phyloP scores from a whole-genome alignment of 1,284 basidiomycete species.

The Ustilago nuda region DNA sequence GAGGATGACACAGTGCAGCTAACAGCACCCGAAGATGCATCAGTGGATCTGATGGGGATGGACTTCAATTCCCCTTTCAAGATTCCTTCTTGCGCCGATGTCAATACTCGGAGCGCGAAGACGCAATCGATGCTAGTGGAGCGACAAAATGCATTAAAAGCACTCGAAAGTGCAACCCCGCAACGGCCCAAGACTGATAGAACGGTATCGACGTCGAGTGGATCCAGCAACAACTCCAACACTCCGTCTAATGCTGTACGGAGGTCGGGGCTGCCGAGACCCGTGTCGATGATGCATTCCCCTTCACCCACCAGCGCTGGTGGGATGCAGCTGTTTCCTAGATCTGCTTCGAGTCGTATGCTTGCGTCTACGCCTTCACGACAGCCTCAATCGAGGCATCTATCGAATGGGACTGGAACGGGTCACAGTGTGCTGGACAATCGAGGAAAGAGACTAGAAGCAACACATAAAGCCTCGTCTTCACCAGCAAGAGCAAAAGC shows the following conservation, averaged over 20 bases:
- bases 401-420: neutral
- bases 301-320: conserved; percentile 10
- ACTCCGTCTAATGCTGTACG: conserved; percentile 9
- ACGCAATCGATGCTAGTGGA: conserved; percentile 24
- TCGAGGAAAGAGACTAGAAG: conserved; percentile 34
- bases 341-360: conserved; percentile 23
- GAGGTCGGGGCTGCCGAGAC: conserved; percentile 47
- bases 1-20: conserved; percentile 59
- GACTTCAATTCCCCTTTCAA: conserved; percentile 52
- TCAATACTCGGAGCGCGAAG: conserved; percentile 5
- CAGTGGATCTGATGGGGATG: conserved; percentile 58
- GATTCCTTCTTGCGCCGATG: conserved; percentile 13
- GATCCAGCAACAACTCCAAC: conserved; percentile 16
- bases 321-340: conserved; percentile 15
- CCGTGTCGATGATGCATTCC: conserved; percentile 50
- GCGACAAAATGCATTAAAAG: conserved; percentile 8
- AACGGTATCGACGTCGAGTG: conserved; percentile 32
- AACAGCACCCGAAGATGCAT: conserved; percentile 42
- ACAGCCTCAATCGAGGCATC: neutral
- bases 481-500: conserved; percentile 54
- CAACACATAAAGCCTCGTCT: neutral
- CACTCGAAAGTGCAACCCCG: conserved; percentile 3
- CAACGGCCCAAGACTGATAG: conserved; percentile 12
- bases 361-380: conserved; percentile 21
- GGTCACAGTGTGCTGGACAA: conserved; percentile 27